A percentile compares a stretch with the other conserved stretches of the same genome.
Evolutionary conservation across 2,329 filamentous ascomycete genomes (phyloP).

Genomic region (Nemania diffusa): DNA sequence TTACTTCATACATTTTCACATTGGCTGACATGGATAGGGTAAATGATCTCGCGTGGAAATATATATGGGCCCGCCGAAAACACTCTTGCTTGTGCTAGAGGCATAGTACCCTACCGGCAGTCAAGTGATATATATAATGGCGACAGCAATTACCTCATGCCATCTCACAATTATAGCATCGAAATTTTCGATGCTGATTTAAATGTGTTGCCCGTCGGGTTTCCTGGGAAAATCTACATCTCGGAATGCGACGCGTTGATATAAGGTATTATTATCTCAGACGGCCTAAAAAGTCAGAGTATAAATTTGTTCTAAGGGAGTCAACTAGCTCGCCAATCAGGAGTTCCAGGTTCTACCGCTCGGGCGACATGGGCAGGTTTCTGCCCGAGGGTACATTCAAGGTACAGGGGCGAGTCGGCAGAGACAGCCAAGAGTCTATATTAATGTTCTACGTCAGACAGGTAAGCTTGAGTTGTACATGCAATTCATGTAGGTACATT

Average conservation of each 20-base stretch:
- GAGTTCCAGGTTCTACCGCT: slow-evolving; percentile 48
- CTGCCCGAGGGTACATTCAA: slow-evolving; percentile 47
- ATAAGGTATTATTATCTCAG: slow-evolving; percentile 51
- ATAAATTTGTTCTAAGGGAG: slow-evolving; percentile 36
- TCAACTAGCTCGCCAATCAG: too few relatives aligned
- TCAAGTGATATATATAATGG: background rate
- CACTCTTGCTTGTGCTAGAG: slow-evolving; percentile 10
- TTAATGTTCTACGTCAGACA: too few relatives aligned
- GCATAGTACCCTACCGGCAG: slow-evolving; percentile 7
- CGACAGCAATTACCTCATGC: background rate
- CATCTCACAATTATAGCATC: background rate
- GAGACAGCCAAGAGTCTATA: slow-evolving; percentile 53
- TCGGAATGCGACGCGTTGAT: slow-evolving; percentile 29
- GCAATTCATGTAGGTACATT: too few relatives aligned
- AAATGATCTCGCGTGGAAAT: too few relatives aligned
- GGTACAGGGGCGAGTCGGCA: slow-evolving; percentile 50
- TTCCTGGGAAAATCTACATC: slow-evolving; percentile 36
- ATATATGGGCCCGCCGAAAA: background rate
- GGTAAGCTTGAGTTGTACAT: too few relatives aligned
- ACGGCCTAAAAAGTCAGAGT: slow-evolving; percentile 35
- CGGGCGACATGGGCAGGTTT: slow-evolving; percentile 52
- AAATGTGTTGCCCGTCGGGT: slow-evolving; percentile 27
- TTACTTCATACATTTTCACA: too few relatives aligned
- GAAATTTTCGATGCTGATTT: slow-evolving; percentile 6
- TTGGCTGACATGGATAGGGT: too few relatives aligned